Conservation (phyloP, 768 basidiomycete genomes). For the Tubosaeta brunneosetosa region DNA sequence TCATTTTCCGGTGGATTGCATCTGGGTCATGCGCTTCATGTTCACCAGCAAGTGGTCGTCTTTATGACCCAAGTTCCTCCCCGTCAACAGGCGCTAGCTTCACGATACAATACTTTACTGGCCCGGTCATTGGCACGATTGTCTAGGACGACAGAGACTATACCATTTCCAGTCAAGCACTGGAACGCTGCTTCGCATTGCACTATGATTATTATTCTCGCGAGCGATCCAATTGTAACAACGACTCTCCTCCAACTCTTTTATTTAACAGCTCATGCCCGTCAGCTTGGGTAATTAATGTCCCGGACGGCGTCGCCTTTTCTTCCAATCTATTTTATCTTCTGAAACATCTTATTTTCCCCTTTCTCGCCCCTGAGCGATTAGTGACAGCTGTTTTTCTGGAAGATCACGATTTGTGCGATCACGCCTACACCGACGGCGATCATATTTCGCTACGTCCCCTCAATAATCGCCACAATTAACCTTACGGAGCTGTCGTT, state of each 20-base stretch:
- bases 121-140: slow-evolving; percentile 55
- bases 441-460: slow-evolving; percentile 23
- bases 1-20: too few species aligned
- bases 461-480: slow-evolving; percentile 56
- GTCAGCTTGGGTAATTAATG: slow-evolving; percentile 45
- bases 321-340: slow-evolving; percentile 69
- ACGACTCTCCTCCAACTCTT: slow-evolving; percentile 58
- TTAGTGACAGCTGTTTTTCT: slow-evolving; percentile 44
- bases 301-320: slow-evolving; percentile 61
- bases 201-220: neutral
- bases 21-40: slow-evolving; percentile 51
- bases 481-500: too few species aligned
- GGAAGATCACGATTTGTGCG: slow-evolving; percentile 55
- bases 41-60: slow-evolving; percentile 34
- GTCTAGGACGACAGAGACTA: slow-evolving; percentile 73
- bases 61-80: slow-evolving; percentile 55
- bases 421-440: slow-evolving; percentile 61
- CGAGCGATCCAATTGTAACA: slow-evolving; percentile 49
- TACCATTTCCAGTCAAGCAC: slow-evolving; percentile 57
- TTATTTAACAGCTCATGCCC: slow-evolving; percentile 51
- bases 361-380: slow-evolving; percentile 22
- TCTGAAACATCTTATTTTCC: slow-evolving; percentile 62
- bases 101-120: slow-evolving; percentile 54
- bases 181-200: slow-evolving; percentile 19
- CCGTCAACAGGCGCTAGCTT: slow-evolving; percentile 41